Evolutionary conservation across 805 yeast species (phyloP), one percentile per base, ranked within the genome.

Genomic region (Alloascoidea africana): DNA sequence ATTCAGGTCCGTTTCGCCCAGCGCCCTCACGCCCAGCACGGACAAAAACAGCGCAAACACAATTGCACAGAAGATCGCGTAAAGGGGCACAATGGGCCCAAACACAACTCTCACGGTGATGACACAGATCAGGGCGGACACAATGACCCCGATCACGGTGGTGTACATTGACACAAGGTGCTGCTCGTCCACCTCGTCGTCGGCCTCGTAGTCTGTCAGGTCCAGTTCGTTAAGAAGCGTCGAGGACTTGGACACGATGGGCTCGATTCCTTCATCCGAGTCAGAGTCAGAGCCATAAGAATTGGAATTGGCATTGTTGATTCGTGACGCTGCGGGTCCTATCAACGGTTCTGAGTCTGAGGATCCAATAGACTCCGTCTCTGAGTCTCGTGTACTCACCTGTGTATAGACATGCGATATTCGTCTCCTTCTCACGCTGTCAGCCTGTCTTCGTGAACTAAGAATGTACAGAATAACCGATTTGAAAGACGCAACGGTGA

Each of bases 1-100:
- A 51, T 89, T 89, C 44, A 89, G 66, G 57, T 89, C 98, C 0
- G 98, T 91, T 54, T 91, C 97, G 3, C 98, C 98, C 4, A 89
- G 61, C 0, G 98, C 96, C 35, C 97, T 65, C 1, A 91, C 94
- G 1, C 94, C 97, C 3, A 89, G 62, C 1, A 89, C 67, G 0
- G 96, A 83, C 34, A 89, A 65, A 41, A 86, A 59, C 16, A 89
- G 59, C 0, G 97, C 94, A 16, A 91, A 48, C 0, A 77, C 43
- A 3, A 89, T 69, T 0, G 96, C 91, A 0, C 72, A 58, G 0
- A 73, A 48, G 27, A 80, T 65, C 0, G 93, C 73, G 48, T 78
- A 77, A 4, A 78, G 46, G 0, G 96, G 96, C 2, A 85, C 70
- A 2, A 73, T 58, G 1, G 59, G 55, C 0, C 86, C 89, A 57